Conservation (phyloP, 1,284 basidiomycete genomes). For the Ceratobasidium sp. region DNA sequence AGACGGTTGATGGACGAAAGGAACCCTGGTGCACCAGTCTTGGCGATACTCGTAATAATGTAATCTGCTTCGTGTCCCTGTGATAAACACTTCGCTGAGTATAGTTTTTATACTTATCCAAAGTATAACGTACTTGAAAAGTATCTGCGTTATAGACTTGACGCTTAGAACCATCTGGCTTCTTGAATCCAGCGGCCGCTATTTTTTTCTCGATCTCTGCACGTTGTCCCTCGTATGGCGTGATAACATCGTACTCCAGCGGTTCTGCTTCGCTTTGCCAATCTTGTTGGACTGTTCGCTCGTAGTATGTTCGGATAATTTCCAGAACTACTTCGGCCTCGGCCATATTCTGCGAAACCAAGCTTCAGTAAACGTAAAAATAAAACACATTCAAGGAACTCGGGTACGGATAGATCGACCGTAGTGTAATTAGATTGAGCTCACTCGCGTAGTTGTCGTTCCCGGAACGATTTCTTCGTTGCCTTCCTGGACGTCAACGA, state of each 20-base stretch:
- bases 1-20: slow-evolving; percentile 68
- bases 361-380: background rate
- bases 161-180: slow-evolving; percentile 45
- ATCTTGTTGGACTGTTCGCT: background rate
- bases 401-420: background rate
- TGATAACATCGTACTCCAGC: slow-evolving; percentile 70
- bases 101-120: no score
- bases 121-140: slow-evolving; percentile 11
- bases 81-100: background rate
- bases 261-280: slow-evolving; percentile 60
- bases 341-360: slow-evolving; percentile 63
- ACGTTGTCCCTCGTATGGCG: slow-evolving; percentile 78
- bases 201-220: slow-evolving; percentile 66
- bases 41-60: slow-evolving; percentile 71
- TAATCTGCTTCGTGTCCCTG: slow-evolving; percentile 49
- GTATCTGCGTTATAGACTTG: slow-evolving; percentile 19
- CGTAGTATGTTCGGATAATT: slow-evolving; percentile 28
- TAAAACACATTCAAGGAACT: no score
- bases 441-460: slow-evolving; percentile 66
- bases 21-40: slow-evolving; percentile 71
- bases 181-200: slow-evolving; percentile 54
- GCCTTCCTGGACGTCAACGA: slow-evolving; percentile 66
- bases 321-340: slow-evolving; percentile 61
- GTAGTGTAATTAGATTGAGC: background rate
- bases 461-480: slow-evolving; percentile 55